Evolutionary conservation across 225 moss, liverwort and hornwort genomes (phyloP), one percentile per base, ranked within the genome.

Genomic region (Lunularia cruciata): DNA sequence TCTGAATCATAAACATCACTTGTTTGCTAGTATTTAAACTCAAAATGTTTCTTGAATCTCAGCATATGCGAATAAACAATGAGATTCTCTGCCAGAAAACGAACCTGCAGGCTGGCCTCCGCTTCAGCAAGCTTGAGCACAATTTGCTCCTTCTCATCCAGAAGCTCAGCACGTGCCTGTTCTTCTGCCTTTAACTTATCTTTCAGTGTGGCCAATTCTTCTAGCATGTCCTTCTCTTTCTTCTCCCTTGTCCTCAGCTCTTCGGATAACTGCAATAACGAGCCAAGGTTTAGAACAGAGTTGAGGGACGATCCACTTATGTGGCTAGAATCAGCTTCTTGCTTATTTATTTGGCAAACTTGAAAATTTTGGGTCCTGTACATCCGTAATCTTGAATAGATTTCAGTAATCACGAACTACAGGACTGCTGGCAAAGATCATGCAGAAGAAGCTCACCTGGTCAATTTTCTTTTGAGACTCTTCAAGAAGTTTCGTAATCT

Each of bases 401-500:
- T 57, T 57, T 32, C 15, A 32, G 31, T n/a, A 20, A 11, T 47
- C 66, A 67, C 26, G 32, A 32, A 18, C 39, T 19, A 40, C 64
- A 65, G 19, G 32, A 13, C 54, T 22, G 33, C 35, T 39, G 0
- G 26, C 15, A 54, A 4, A 57, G 11, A 8, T 27, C 30, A 16
- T 31, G 32, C 49, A 23, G 14, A 34, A n/a, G 23, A 66, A 22
- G 67, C 79, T 83, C 86, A 69, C 93, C 93, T 90, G 90, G 61
- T 91, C 94, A 66, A 94, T 94, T 78, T 94, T 94, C 73, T 80
- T 87, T 51, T 94, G 94, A n/a, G 94, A 89, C 63, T 91, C 94
- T 73, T 89, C 89, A 57, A 94, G 83, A 58, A 94, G 84, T 74
- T 86, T 87, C 39, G 91, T 91, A 75, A 91, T 89, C 77, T 94